Percentiles rank a stretch among this genome's conserved stretches.
Conservation (phyloP, 257 asterid species). For the Osmanthus fragrans region DNA sequence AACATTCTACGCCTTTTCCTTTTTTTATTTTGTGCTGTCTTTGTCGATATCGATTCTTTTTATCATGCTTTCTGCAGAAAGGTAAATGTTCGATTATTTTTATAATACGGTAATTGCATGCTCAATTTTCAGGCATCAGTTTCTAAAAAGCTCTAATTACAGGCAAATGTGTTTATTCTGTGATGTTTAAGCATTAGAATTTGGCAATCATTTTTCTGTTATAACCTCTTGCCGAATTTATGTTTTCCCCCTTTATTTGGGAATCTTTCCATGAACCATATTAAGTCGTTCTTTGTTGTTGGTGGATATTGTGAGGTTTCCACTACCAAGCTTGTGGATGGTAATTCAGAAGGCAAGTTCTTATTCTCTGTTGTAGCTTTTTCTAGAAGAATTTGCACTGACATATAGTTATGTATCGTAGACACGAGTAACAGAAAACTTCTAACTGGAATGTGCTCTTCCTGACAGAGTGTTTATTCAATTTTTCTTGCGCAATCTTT, state of each 20-base stretch:
- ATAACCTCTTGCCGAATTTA: not conserved
- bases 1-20: not conserved
- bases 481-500: too few relatives aligned
- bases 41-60: not conserved
- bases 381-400: too few relatives aligned
- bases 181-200: not conserved
- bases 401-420: too few relatives aligned
- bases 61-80: not conserved
- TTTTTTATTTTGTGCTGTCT: not conserved
- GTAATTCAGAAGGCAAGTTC: not conserved
- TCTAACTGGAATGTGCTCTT: not conserved
- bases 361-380: not conserved
- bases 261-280: not conserved
- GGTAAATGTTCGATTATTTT: not conserved
- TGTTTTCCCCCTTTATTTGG: not conserved
- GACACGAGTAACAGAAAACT: not conserved
- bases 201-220: not conserved
- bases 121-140: slow-evolving; percentile 1
- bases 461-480: not conserved
- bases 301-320: not conserved
- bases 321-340: not conserved
- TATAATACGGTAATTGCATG: not conserved
- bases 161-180: not conserved
- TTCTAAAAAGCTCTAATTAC: not conserved
- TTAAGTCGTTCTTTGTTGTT: not conserved